These are phyloP conservation scores for Chrysoporthe austroafricana DNA, from an alignment of 2,329 filamentous ascomycete species.

Conservation along the genomic window DNA sequence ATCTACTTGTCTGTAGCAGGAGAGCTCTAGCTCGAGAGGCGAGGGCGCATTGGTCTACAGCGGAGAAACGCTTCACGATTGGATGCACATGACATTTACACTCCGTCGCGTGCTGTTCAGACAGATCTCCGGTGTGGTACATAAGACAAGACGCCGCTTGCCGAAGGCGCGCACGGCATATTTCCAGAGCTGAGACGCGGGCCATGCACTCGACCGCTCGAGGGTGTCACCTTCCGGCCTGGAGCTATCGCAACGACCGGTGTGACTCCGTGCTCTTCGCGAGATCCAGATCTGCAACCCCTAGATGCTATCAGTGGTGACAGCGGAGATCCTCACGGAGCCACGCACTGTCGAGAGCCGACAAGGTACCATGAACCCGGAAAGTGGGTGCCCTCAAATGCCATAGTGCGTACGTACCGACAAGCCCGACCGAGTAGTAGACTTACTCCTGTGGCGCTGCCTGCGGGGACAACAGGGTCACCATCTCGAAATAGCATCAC, in stretches of 20 bases:
- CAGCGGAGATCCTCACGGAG: background rate
- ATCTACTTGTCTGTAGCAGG: conserved; percentile 15
- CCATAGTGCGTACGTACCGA: background rate
- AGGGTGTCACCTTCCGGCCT: background rate
- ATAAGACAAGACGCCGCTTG: too few relatives aligned
- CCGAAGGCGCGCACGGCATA: background rate
- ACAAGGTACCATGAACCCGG: conserved; percentile 1
- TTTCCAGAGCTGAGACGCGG: background rate
- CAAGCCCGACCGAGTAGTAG: background rate
- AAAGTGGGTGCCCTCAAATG: background rate
- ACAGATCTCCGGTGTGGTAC: background rate
- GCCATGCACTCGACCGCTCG: background rate
- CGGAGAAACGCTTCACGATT: background rate
- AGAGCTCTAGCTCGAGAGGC: background rate
- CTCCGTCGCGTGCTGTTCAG: background rate
- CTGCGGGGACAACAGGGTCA: background rate
- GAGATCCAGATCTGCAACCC: background rate
- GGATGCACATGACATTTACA: background rate
- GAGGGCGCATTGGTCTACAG: background rate
- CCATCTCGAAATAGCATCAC: background rate
- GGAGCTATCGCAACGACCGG: background rate
- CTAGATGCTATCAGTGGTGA: background rate
- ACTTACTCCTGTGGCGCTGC: conserved; percentile 1
- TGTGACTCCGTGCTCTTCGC: background rate
- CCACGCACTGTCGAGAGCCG: background rate